phyloP scores from a whole-genome alignment of 495 filamentous ascomycete species.

The Cercophora scortea region DNA sequence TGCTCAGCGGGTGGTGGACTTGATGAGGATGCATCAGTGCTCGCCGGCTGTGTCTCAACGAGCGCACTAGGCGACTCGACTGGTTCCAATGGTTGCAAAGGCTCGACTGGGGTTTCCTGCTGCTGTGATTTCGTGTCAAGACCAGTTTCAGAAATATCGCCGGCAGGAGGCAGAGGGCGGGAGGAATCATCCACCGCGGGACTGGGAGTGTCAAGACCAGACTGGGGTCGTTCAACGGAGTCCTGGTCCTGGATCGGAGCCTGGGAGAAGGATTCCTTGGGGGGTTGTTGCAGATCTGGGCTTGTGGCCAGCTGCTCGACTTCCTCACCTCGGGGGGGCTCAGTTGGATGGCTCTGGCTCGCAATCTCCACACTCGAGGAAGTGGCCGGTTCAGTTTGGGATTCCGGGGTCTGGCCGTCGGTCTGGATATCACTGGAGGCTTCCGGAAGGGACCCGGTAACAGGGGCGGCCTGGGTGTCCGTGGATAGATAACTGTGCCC shows the following conservation, averaged over 20 bases:
- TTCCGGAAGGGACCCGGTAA: background rate
- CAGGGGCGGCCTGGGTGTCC: background rate
- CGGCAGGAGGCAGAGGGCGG: slow-evolving; percentile 8
- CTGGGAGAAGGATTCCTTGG: slow-evolving; percentile 9
- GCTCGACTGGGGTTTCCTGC: slow-evolving; percentile 3
- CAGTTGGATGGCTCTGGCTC: slow-evolving; percentile 1
- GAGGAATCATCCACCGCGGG: slow-evolving; percentile 9
- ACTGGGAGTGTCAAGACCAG: slow-evolving; percentile 3
- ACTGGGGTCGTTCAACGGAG: background rate
- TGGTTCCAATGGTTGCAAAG: background rate
- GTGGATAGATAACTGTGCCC: slow-evolving; percentile 2
- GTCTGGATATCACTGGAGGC: background rate
- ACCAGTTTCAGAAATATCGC: slow-evolving; percentile 4
- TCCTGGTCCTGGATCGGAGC: slow-evolving; percentile 2
- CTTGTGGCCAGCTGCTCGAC: slow-evolving; percentile 5
- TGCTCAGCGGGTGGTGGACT: too few relatives aligned
- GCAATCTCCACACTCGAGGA: slow-evolving; percentile 1
- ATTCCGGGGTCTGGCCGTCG: background rate
- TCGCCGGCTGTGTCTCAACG: background rate
- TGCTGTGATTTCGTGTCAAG: slow-evolving; percentile 9
- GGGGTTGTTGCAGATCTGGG: slow-evolving; percentile 1
- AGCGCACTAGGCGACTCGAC: background rate
- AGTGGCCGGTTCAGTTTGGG: background rate
- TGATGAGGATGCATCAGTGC: too few relatives aligned
- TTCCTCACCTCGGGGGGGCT: slow-evolving; percentile 16